These are phyloP conservation scores for Aureobasidium sp. DNA, from an alignment of 2,329 filamentous ascomycete genomes.

Conservation along the genomic window DNA sequence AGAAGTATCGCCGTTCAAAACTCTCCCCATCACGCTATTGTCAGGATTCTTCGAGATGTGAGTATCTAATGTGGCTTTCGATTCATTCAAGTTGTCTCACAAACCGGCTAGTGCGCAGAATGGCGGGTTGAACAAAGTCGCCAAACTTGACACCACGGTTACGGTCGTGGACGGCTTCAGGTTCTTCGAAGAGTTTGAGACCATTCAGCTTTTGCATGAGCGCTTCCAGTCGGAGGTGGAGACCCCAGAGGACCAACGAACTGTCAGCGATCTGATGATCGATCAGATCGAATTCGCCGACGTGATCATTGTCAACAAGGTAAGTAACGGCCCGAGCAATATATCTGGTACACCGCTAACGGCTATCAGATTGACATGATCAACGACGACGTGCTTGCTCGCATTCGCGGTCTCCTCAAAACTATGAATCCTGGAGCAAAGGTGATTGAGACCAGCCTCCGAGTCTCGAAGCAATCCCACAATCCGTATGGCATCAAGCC, in stretches of 20 bases:
- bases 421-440: constrained; percentile 60
- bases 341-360: not conserved
- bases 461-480: constrained; percentile 3
- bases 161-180: constrained; percentile 68
- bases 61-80: constrained; percentile 16
- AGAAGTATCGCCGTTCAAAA: constrained; percentile 19
- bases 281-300: constrained; percentile 74
- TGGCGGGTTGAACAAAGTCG: constrained; percentile 58
- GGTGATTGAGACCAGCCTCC: constrained; percentile 47
- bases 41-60: constrained; percentile 50
- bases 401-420: constrained; percentile 47
- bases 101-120: constrained; percentile 36
- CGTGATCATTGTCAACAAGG: constrained; percentile 63
- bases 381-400: constrained; percentile 27
- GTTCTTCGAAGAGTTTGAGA: constrained; percentile 64
- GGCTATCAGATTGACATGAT: constrained; percentile 47
- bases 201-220: constrained; percentile 57
- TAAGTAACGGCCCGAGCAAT: not conserved
- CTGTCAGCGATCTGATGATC: constrained; percentile 66
- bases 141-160: constrained; percentile 60
- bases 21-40: constrained; percentile 51
- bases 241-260: constrained; percentile 60
- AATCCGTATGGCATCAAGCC: constrained; percentile 14
- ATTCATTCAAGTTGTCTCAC: constrained; percentile 2
- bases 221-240: constrained; percentile 53